Conservation (phyloP, 371 early-diverging fungal genomes). For the Dichotomocladium elegans region DNA sequence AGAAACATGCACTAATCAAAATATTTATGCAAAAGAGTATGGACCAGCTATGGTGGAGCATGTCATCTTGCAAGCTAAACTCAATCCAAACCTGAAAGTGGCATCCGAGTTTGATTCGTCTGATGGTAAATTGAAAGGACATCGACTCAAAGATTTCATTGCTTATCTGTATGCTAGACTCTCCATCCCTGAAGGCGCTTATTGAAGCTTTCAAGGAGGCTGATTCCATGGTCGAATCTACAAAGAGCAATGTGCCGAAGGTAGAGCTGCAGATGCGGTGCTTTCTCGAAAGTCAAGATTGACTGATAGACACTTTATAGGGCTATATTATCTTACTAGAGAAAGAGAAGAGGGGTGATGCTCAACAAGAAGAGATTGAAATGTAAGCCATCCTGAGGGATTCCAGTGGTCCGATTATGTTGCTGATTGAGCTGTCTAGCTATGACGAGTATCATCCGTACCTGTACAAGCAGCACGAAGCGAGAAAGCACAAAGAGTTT, state of each 20-base stretch:
- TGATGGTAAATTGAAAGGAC: conserved; percentile 26
- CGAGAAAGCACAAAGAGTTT: conserved; percentile 52
- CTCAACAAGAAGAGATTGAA: conserved; percentile 40
- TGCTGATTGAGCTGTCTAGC: conserved; percentile 14
- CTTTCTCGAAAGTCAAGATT: background rate
- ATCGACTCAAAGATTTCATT: background rate
- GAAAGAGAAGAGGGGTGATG: conserved; percentile 40
- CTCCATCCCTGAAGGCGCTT: conserved; percentile 24
- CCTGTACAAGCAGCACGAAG: conserved; percentile 68
- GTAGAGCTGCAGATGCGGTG: conserved; percentile 5
- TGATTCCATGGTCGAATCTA: conserved; percentile 52
- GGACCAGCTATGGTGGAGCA: conserved; percentile 92
- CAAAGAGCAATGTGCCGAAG: conserved; percentile 38
- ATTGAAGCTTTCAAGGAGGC: conserved; percentile 49
- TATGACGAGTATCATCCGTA: conserved; percentile 92
- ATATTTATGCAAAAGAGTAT: too few species aligned
- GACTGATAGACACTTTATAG: conserved; percentile 1
- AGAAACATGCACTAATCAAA: too few species aligned
- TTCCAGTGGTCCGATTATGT: background rate
- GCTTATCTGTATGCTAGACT: conserved; percentile 6
- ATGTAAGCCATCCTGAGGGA: conserved; percentile 32
- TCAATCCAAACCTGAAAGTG: conserved; percentile 66
- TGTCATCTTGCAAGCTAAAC: conserved; percentile 64
- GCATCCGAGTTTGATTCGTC: conserved; percentile 51
- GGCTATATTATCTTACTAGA: conserved; percentile 61